Conservation (phyloP, 768 basidiomycete genomes). For the Ramaria sp. region DNA sequence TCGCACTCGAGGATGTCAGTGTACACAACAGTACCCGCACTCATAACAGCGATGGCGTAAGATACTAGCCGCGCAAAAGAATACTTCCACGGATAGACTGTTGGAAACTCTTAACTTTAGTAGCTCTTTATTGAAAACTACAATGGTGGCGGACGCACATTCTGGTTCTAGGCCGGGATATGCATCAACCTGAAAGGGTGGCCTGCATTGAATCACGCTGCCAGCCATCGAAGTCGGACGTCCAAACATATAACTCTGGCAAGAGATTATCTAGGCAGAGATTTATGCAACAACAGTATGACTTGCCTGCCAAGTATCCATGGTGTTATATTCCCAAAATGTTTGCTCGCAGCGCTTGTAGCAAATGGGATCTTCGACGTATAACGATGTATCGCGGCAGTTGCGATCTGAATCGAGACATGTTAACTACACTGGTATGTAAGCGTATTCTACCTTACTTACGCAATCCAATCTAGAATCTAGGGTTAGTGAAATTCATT, state of each 20-base stretch:
- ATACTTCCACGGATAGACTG: conserved; percentile 9
- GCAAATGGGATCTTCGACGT: neutral
- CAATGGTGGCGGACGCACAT: neutral
- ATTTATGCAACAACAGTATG: neutral
- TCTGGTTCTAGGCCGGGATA: neutral
- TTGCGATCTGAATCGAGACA: conserved; percentile 1
- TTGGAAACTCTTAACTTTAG: no score
- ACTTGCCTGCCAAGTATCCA: conserved; percentile 4
- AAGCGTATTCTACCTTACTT: neutral
- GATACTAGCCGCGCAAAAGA: conserved; percentile 7
- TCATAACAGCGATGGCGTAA: neutral
- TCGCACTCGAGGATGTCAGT: neutral
- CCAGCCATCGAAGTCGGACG: conserved; percentile 5
- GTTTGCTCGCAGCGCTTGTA: neutral
- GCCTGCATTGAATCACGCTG: neutral
- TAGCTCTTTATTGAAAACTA: no score
- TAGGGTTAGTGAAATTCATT: neutral
- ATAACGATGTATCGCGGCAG: neutral
- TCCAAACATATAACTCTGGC: conserved; percentile 7
- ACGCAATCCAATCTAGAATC: neutral
- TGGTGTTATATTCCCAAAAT: conserved; percentile 5
- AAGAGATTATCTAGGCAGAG: neutral
- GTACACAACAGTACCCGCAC: neutral
- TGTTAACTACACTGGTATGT: neutral
- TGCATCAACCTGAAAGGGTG: neutral